A percentile compares a stretch with the other conserved stretches of the same genome.
Evolutionary conservation across 345 rosid genomes (phyloP).

Genomic region (Brassica incana): DNA sequence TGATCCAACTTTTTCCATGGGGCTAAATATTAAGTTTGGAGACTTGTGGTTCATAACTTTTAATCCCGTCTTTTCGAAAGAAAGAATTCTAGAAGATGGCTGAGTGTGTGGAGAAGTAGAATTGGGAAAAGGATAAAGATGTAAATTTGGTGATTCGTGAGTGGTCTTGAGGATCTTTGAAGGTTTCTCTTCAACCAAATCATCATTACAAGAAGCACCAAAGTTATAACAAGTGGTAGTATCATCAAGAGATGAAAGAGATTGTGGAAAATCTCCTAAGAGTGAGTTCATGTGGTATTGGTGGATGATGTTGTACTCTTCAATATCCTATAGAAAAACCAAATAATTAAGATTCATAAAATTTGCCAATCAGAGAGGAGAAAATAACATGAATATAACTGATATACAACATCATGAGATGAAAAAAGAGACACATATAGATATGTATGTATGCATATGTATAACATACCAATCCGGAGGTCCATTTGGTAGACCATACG

Average conservation of each 20-base stretch:
- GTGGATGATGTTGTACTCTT: slow-evolving; percentile 30
- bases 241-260: slow-evolving; percentile 15
- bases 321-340: slow-evolving; percentile 25
- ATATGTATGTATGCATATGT: not conserved
- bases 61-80: slow-evolving; percentile 22
- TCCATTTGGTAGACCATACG: slow-evolving; percentile 24
- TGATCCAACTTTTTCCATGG: slow-evolving; percentile 15
- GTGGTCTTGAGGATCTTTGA: slow-evolving; percentile 27
- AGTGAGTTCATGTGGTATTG: slow-evolving; percentile 35
- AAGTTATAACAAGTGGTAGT: slow-evolving; percentile 1
- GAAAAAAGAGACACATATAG: not conserved
- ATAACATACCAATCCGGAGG: slow-evolving; percentile 19
- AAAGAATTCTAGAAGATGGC: slow-evolving; percentile 20
- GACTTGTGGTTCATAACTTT: slow-evolving; percentile 1
- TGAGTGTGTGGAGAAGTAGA: slow-evolving; percentile 2
- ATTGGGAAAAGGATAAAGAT: not conserved
- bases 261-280: slow-evolving; percentile 27
- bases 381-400: not conserved
- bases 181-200: slow-evolving; percentile 18
- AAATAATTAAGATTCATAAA: not conserved
- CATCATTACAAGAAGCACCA: slow-evolving; percentile 11
- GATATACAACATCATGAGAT: not conserved
- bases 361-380: not conserved
- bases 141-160: not conserved
- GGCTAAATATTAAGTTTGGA: slow-evolving; percentile 11